Base-by-base conservation (phyloP, 169 alveolate genomes). In the Plasmodium reichenowi region DNA sequence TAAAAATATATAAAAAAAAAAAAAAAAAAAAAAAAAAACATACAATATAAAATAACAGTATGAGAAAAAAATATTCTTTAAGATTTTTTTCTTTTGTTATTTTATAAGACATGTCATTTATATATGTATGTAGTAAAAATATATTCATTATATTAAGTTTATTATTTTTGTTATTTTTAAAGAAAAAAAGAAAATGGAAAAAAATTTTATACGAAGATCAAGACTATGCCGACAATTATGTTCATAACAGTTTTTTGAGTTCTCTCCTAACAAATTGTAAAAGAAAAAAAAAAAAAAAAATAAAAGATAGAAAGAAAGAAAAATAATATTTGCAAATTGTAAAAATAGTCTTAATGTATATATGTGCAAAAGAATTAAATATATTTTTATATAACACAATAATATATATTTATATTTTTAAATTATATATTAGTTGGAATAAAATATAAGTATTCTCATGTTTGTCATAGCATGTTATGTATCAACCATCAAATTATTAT, bases 131-230 rank as follows among this genome's bases (percentile, higher is more conserved):
- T 48, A 63, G 38, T 29, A 29, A 29, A 29, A 29, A 1, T 29
- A 29, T 29, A 29, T 29, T 29, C 38, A 29, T 29, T 43, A 32
- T 45, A 60, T 17, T 66, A 59, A 24, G 43, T 54, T 63, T 52
- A n/a, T 75, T 74, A 15, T 68, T 62, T 80, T 78, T 29, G 38
- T 29, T 1, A 29, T 29, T 62, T 71, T 38, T 10, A 10, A 80
- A 80, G 91, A 68, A 64, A 72, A 67, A 67, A 68, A 80, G 58
- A 72, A 80, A 58, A 80, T 80, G 91, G 91, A 68, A 72, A 68
- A 80, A 80, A 80, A 80, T 80, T 56, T 71, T 80, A 43, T 80
- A 80, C 58, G 91, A 80, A 56, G 91, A 80, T 22, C 91, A 67
- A 29, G 91, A 52, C 50, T 80, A 80, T 54, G 74, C 26, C 22